phyloP scores from a whole-genome alignment of 2,329 filamentous ascomycete species.

The Ploettnerulaceae sp. region DNA sequence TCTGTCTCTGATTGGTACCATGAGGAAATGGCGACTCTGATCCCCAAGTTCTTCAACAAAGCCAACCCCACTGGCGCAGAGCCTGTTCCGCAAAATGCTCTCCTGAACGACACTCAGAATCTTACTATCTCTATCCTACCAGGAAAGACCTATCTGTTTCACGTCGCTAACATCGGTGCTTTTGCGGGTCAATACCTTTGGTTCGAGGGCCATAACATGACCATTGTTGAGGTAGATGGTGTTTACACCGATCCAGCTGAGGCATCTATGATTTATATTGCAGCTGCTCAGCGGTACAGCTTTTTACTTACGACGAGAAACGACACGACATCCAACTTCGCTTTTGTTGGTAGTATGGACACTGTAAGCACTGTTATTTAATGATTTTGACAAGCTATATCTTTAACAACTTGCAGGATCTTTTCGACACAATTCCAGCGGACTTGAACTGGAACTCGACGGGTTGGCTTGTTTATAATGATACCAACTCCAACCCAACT shows the following conservation, averaged over 20 bases:
- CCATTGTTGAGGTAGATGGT: conserved; percentile 68
- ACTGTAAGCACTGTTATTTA: conserved; percentile 30
- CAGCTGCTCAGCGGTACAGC: conserved; percentile 62
- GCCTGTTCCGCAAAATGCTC: conserved; percentile 59
- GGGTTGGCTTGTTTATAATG: conserved; percentile 58
- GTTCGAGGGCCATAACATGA: conserved; percentile 63
- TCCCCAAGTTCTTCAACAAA: conserved; percentile 40
- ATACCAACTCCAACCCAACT: conserved; percentile 40
- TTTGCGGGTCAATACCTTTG: conserved; percentile 64
- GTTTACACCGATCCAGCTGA: conserved; percentile 57
- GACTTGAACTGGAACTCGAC: conserved; percentile 65
- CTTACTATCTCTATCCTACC: conserved; percentile 56
- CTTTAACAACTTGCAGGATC: conserved; percentile 38
- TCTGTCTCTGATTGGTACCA: conserved; percentile 60
- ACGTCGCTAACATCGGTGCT: conserved; percentile 67
- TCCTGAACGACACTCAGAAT: conserved; percentile 67
- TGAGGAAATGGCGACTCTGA: conserved; percentile 45
- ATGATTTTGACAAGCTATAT: neutral
- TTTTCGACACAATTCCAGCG: conserved; percentile 61
- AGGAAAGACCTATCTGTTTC: conserved; percentile 67
- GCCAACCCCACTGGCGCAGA: conserved; percentile 48
- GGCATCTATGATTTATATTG: conserved; percentile 60
- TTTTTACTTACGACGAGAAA: conserved; percentile 60
- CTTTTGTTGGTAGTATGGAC: conserved; percentile 67
- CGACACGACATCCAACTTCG: conserved; percentile 57